Evolutionary conservation across 768 basidiomycete species (phyloP).

Genomic region (Amanita rubescens): DNA sequence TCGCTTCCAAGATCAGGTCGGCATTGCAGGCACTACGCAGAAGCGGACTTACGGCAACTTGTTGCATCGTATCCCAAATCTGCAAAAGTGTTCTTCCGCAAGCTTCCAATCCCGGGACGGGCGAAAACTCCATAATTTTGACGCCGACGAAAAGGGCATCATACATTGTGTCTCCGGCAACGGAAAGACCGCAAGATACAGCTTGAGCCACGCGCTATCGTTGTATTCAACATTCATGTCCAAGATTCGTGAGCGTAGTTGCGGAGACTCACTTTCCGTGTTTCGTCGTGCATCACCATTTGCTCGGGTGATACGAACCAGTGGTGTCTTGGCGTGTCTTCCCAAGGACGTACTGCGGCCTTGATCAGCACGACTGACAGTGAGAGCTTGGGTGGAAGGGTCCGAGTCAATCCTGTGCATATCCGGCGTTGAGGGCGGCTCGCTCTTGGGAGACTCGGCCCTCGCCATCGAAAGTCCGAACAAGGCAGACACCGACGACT

Average conservation of each 20-base stretch:
- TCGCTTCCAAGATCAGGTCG: background rate
- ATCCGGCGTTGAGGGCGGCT: background rate
- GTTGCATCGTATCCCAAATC: constrained; percentile 53
- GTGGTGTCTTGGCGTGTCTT: constrained; percentile 5
- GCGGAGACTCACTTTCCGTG: constrained; percentile 18
- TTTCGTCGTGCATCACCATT: constrained; percentile 25
- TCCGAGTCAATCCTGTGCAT: background rate
- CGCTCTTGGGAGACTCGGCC: background rate
- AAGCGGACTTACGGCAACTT: constrained; percentile 41
- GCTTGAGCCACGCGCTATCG: constrained; percentile 22
- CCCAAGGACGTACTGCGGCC: constrained; percentile 1
- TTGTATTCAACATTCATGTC: too few relatives aligned
- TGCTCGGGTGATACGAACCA: constrained; percentile 22
- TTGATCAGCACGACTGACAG: background rate
- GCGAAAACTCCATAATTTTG: constrained; percentile 36
- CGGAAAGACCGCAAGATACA: constrained; percentile 26
- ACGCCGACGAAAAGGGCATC: constrained; percentile 29
- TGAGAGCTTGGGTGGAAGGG: background rate
- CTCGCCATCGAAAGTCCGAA: background rate
- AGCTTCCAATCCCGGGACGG: constrained; percentile 42
- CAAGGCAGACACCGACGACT: background rate
- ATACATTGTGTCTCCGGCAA: constrained; percentile 25
- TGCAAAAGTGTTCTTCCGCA: constrained; percentile 38
- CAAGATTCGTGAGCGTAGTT: background rate
- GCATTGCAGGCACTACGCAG: background rate